These are phyloP conservation scores for Cystobasidium pallidum DNA, from an alignment of 1,284 basidiomycete genomes.

Conservation along the genomic window DNA sequence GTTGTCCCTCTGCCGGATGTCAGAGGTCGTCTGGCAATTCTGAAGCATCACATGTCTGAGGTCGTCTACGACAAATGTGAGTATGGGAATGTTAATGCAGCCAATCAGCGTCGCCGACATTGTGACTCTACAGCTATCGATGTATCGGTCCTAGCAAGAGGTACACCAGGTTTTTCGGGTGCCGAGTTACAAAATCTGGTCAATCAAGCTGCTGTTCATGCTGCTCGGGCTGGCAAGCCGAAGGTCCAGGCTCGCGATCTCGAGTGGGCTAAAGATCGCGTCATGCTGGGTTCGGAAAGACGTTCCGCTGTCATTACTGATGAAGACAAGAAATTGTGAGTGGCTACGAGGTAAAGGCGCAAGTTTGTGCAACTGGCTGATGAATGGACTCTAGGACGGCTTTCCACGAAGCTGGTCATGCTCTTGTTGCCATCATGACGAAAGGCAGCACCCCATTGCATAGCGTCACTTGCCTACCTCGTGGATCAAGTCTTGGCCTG, in stretches of 20 bases:
- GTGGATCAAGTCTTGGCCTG: constrained; percentile 86
- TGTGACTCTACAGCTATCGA: constrained; percentile 66
- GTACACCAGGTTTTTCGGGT: constrained; percentile 87
- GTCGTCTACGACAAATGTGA: constrained; percentile 68
- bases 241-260: constrained; percentile 79
- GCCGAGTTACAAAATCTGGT: constrained; percentile 93
- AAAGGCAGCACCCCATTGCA: constrained; percentile 91
- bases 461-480: constrained; percentile 92
- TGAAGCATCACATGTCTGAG: constrained; percentile 83
- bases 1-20: constrained; percentile 87
- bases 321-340: constrained; percentile 59
- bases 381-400: constrained; percentile 66
- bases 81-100: constrained; percentile 38
- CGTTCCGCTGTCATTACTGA: constrained; percentile 83
- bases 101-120: neutral
- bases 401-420: constrained; percentile 95
- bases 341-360: neutral
- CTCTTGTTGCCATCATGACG: constrained; percentile 85
- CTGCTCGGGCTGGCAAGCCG: constrained; percentile 75
- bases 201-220: constrained; percentile 87
- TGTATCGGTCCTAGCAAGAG: constrained; percentile 79
- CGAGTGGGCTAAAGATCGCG: constrained; percentile 86
- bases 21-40: constrained; percentile 76
- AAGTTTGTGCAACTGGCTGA: neutral
- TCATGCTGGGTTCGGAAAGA: constrained; percentile 87